phyloP scores from a whole-genome alignment of 225 moss, liverwort and hornwort genomes.

The Anthoceros angustus region DNA sequence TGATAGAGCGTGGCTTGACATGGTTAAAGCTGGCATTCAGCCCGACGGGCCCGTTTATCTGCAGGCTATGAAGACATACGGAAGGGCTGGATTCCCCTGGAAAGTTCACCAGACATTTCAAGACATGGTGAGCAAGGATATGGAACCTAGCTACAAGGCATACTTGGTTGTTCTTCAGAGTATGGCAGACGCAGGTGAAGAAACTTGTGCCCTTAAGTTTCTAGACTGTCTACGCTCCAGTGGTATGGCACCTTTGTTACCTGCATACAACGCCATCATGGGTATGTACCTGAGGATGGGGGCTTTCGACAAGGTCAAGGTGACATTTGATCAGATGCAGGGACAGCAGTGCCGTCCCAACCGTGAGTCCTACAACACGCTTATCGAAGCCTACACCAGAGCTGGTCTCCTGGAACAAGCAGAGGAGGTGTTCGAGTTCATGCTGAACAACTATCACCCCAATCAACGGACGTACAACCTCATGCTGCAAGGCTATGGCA shows the following conservation, averaged over 20 bases:
- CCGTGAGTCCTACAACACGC: not conserved
- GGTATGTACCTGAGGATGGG: not conserved
- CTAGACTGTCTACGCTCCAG: not conserved
- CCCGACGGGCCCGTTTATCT: not conserved
- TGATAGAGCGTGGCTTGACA: not conserved
- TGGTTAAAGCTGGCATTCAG: not conserved
- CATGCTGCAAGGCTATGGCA: constrained; percentile 50
- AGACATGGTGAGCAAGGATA: not conserved
- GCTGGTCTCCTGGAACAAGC: constrained; percentile 48
- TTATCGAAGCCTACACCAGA: not conserved
- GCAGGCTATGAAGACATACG: not conserved
- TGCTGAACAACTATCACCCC: constrained; percentile 45
- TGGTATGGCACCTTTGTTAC: not conserved
- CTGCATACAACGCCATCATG: not conserved
- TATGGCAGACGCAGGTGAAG: not conserved
- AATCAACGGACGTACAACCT: constrained; percentile 51
- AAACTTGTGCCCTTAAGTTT: not conserved
- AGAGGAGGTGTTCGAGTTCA: constrained; percentile 52
- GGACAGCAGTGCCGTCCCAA: not conserved
- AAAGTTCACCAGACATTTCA: not conserved
- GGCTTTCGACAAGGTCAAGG: not conserved
- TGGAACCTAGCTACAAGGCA: not conserved
- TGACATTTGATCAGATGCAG: not conserved
- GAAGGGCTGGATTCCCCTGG: not conserved
- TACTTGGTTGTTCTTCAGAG: not conserved